Percentiles rank a stretch among this genome's conserved stretches.
phyloP scores from a whole-genome alignment of 1,139 yeast genomes.

The Starmera stellimalicola region DNA sequence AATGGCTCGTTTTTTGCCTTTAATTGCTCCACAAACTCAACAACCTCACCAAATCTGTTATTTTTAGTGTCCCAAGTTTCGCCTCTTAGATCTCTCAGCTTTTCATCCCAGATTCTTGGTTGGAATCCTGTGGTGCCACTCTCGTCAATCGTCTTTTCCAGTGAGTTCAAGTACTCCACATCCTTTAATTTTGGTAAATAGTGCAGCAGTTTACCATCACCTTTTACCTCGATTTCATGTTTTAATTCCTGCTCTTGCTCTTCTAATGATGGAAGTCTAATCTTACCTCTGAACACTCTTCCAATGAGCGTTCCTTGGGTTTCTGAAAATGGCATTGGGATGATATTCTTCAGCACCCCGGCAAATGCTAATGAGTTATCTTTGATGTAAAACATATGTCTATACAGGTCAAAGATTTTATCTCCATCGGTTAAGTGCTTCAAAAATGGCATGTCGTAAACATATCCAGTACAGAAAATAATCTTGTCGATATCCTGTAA shows the following conservation, averaged over 20 bases:
- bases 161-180: neutral
- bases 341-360: constrained; percentile 40
- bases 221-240: neutral
- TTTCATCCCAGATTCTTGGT: constrained; percentile 1
- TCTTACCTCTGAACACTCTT: constrained; percentile 41
- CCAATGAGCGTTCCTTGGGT: constrained; percentile 48
- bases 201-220: constrained; percentile 1
- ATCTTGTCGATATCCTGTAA: constrained; percentile 35
- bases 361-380: constrained; percentile 50
- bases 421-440: constrained; percentile 25
- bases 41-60: neutral
- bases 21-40: neutral
- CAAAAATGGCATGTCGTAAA: constrained; percentile 38
- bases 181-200: neutral
- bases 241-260: constrained; percentile 6
- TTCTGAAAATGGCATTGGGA: constrained; percentile 54
- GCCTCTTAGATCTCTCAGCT: neutral
- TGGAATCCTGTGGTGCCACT: neutral
- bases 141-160: neutral
- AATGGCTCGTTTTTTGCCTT: neutral
- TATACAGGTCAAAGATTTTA: constrained; percentile 40
- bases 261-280: constrained; percentile 35
- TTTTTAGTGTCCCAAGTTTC: neutral
- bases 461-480: constrained; percentile 58
- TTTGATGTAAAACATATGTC: constrained; percentile 39